Evolutionary conservation across 371 early-diverging fungal genomes (phyloP), one percentile per base, ranked within the genome.

Genomic region (Mortierella sp.): DNA sequence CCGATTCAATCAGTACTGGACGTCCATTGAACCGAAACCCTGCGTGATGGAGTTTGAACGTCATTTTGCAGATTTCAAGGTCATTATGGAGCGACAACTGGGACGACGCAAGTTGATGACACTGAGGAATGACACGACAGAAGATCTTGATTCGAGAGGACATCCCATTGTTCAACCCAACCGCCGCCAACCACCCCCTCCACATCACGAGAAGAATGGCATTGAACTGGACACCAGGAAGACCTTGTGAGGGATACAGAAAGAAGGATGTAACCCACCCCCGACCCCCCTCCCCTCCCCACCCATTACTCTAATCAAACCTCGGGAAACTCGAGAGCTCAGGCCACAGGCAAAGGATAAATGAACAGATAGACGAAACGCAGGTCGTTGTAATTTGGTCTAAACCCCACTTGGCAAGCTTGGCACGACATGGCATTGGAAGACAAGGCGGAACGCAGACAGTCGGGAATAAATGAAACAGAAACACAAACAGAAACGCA

Each of bases 11-110:
- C 78, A 80, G 9, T 84, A 82, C 57, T 94, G 94, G 94, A 85
- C 80, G 1, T 64, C 80, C 3, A 81, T 84, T 34, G 82, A 82
- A 14, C 85, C 86, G 19, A 73, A 81, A 48, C 71, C 88, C 50
- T 85, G 88, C 3, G 84, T 91, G 7, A 91, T 94, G 91, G 92
- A 94, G 55, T 94, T 94, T 76, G 86, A 87, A 59, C 51, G 72
- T 1, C 81, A 85, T 31, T 92, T 94, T 79, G 71, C 70, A 16
- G 83, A 86, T 40, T 91, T 91, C 31, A 76, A 68, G 62, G 52
- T 45, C 3, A 61, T 53, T 56, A 68, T 76, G 64, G 76, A 68
- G 55, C 55, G 64, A 3, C 76, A 76, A 43, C 34, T 76, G 34
- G 53, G 60, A 25, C 44, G 68, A 24, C 68, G 76, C 51, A 76